Percentiles rank a stretch among this genome's conserved stretches.
Evolutionary conservation across 1,284 basidiomycete genomes (phyloP).

Genomic region (Apiotrichum akiyoshidainum): DNA sequence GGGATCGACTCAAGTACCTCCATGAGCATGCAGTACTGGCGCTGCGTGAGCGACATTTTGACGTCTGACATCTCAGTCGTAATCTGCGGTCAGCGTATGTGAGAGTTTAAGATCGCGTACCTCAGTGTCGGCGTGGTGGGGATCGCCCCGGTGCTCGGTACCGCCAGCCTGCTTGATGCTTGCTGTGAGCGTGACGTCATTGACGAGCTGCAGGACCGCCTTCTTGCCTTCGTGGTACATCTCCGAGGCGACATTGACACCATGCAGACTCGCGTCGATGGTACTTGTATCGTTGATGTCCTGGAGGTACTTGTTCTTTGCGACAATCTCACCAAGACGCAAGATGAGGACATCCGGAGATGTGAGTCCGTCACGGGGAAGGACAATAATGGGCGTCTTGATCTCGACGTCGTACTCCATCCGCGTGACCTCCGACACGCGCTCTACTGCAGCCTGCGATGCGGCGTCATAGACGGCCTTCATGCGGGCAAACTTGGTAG

Average conservation of each 20-base stretch:
- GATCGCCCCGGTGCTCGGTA: conserved; percentile 51
- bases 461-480: conserved; percentile 94
- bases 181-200: conserved; percentile 79
- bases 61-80: conserved; percentile 76
- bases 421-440: conserved; percentile 74
- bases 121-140: conserved; percentile 65
- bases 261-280: conserved; percentile 74
- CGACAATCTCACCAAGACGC: conserved; percentile 84
- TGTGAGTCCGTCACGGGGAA: conserved; percentile 68
- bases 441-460: conserved; percentile 84
- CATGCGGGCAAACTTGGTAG: conserved; percentile 81
- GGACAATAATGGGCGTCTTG: conserved; percentile 88
- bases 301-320: conserved; percentile 70
- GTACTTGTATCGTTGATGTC: conserved; percentile 58
- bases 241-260: conserved; percentile 78
- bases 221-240: conserved; percentile 57
- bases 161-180: conserved; percentile 61
- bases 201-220: conserved; percentile 76
- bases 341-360: conserved; percentile 72
- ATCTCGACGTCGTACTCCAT: conserved; percentile 90
- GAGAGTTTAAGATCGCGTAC: conserved; percentile 50
- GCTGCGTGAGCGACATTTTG: conserved; percentile 80
- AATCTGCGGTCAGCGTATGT: conserved; percentile 26
- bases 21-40: conserved; percentile 81
- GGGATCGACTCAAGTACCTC: conserved; percentile 71